phyloP scores from a whole-genome alignment of 441 rosid species.

The Arabidopsis hybrid region DNA sequence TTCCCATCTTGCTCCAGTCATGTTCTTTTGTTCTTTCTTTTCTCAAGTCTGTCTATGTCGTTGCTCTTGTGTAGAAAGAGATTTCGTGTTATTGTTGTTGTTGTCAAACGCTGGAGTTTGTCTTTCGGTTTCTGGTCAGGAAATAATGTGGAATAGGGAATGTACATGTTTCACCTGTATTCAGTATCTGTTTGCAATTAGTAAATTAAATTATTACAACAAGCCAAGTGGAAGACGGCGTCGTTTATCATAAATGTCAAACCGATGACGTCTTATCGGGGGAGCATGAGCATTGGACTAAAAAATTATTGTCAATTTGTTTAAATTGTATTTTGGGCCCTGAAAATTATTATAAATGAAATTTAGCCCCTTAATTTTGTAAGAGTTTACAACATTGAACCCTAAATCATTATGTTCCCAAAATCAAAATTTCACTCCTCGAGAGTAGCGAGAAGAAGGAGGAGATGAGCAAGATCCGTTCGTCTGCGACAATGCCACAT shows the following conservation, averaged over 20 bases:
- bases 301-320: no score
- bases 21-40: neutral
- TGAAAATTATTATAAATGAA: neutral
- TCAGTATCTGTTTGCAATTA: no score
- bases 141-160: neutral
- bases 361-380: constrained; percentile 32
- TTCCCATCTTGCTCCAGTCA: constrained; percentile 5
- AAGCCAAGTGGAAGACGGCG: no score
- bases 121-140: constrained; percentile 14
- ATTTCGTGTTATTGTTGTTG: constrained; percentile 29
- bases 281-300: no score
- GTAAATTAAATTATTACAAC: no score
- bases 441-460: constrained; percentile 36
- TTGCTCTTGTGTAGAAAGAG: constrained; percentile 29
- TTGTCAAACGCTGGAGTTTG: constrained; percentile 20
- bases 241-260: no score
- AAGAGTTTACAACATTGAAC: constrained; percentile 52
- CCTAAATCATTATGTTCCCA: constrained; percentile 47
- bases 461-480: constrained; percentile 51
- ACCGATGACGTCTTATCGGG: no score
- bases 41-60: constrained; percentile 17
- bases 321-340: neutral
- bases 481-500: constrained; percentile 69
- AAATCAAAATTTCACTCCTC: constrained; percentile 31
- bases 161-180: no score